phyloP scores from a whole-genome alignment of 1,284 basidiomycete genomes.

The Thecaphora thlaspeos region DNA sequence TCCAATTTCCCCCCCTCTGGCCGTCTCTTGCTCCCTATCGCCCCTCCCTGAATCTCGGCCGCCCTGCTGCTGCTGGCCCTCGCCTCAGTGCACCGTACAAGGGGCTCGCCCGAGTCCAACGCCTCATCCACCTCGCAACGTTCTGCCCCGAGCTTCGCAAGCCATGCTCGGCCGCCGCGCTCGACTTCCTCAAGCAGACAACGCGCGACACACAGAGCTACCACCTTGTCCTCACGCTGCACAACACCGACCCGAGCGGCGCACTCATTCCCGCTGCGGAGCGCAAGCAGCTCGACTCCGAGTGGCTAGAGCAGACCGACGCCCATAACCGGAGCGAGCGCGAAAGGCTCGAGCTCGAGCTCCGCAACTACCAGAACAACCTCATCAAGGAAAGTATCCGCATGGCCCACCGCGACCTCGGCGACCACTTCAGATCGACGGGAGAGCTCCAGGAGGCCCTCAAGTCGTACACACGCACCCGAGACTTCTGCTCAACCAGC shows the following conservation, averaged over 20 bases:
- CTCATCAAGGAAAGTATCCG: slow-evolving; percentile 92
- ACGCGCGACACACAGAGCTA: slow-evolving; percentile 28
- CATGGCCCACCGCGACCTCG: slow-evolving; percentile 82
- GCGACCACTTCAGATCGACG: slow-evolving; percentile 68
- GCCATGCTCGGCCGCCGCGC: slow-evolving; percentile 24
- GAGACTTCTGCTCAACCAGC: slow-evolving; percentile 80
- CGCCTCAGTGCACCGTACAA: slow-evolving; percentile 15
- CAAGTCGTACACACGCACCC: slow-evolving; percentile 76
- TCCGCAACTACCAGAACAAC: slow-evolving; percentile 84
- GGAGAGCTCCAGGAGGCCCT: slow-evolving; percentile 72
- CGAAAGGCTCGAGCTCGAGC: slow-evolving; percentile 76
- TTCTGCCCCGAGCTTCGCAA: slow-evolving; percentile 28
- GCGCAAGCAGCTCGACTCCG: slow-evolving; percentile 51
- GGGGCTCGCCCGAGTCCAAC: slow-evolving; percentile 18
- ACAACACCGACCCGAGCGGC: slow-evolving; percentile 30
- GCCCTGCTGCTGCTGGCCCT: not conserved
- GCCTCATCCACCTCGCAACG: slow-evolving; percentile 33
- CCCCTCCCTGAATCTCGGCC: not conserved
- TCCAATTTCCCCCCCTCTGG: too few species aligned
- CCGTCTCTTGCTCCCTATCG: not conserved
- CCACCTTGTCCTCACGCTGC: slow-evolving; percentile 20
- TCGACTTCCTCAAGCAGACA: slow-evolving; percentile 24
- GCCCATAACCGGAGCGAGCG: slow-evolving; percentile 68
- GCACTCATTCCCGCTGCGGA: slow-evolving; percentile 16
- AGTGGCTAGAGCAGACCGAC: slow-evolving; percentile 69